A percentile compares a stretch with the other conserved stretches of the same genome.
Conservation (phyloP, 371 early-diverging fungal genomes). For the Blakeslea trispora region DNA sequence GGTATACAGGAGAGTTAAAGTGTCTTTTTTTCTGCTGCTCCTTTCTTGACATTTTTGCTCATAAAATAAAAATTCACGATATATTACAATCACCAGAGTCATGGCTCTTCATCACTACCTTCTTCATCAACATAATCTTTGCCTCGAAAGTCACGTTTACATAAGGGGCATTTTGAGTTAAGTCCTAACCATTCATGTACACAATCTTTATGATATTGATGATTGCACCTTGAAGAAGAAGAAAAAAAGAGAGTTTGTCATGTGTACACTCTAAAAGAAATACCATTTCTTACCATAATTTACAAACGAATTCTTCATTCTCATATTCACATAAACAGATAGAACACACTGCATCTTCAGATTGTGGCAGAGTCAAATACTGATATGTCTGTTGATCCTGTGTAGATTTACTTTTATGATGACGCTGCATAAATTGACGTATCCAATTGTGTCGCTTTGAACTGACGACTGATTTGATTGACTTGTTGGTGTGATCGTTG, state of each 20-base stretch:
- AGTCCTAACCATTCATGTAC: slow-evolving; percentile 37
- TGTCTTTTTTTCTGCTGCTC: no score
- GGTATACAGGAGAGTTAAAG: no score
- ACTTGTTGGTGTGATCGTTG: slow-evolving; percentile 4
- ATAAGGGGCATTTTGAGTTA: slow-evolving; percentile 37
- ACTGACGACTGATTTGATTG: background rate
- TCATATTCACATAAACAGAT: slow-evolving; percentile 69
- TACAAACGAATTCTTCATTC: slow-evolving; percentile 56
- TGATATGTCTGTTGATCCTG: slow-evolving; percentile 13
- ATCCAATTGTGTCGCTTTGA: slow-evolving; percentile 7
- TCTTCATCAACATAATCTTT: slow-evolving; percentile 23
- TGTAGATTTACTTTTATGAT: background rate
- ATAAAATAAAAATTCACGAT: no score
- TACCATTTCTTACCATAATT: slow-evolving; percentile 38
- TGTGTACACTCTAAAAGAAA: background rate
- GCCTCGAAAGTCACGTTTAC: slow-evolving; percentile 35
- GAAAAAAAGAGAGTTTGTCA: no score
- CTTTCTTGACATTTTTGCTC: no score
- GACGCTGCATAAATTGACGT: slow-evolving; percentile 7
- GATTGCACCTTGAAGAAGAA: slow-evolving; percentile 34
- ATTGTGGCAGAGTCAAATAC: slow-evolving; percentile 21
- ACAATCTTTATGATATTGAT: slow-evolving; percentile 37
- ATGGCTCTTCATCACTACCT: slow-evolving; percentile 14
- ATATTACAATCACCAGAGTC: no score
- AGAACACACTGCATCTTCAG: slow-evolving; percentile 58